A percentile compares a stretch with the other conserved stretches of the same genome.
Conservation (phyloP, 106 monocot genomes). For the Dactylorhiza incarnata region DNA sequence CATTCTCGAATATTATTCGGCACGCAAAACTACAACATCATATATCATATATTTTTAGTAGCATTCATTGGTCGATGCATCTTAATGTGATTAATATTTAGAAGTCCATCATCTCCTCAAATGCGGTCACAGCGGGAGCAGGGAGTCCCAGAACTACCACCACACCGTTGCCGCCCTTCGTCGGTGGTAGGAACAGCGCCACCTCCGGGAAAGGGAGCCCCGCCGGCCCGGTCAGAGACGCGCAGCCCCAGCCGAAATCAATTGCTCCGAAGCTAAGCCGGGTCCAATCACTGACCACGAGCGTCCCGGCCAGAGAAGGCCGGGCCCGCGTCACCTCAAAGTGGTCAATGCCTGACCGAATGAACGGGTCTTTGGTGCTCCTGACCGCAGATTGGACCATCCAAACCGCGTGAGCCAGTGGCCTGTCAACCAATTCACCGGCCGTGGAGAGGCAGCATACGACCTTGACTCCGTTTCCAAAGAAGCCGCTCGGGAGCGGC, state of each 20-base stretch:
- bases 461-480: slow-evolving; percentile 44
- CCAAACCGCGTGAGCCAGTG: slow-evolving; percentile 20
- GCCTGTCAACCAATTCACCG: slow-evolving; percentile 20
- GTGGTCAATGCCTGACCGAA: slow-evolving; percentile 43
- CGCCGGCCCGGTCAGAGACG: slow-evolving; percentile 9
- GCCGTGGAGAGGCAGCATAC: slow-evolving; percentile 17
- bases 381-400: slow-evolving; percentile 24
- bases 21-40: too few relatives aligned
- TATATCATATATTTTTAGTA: too few relatives aligned
- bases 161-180: slow-evolving; percentile 7
- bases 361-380: slow-evolving; percentile 21
- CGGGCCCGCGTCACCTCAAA: slow-evolving; percentile 31
- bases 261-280: slow-evolving; percentile 3
- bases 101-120: slow-evolving; percentile 14
- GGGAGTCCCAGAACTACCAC: slow-evolving; percentile 16
- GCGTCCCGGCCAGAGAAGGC: slow-evolving; percentile 25
- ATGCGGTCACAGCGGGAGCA: slow-evolving; percentile 4
- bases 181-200: slow-evolving; percentile 5
- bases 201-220: slow-evolving; percentile 15
- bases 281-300: slow-evolving; percentile 17
- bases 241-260: slow-evolving; percentile 23
- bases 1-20: too few relatives aligned
- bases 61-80: too few relatives aligned
- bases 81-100: too few relatives aligned
- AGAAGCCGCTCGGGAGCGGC: slow-evolving; percentile 38